Conservation (phyloP, 2,329 filamentous ascomycete species). For the Atkinsonella hypoxylon region DNA sequence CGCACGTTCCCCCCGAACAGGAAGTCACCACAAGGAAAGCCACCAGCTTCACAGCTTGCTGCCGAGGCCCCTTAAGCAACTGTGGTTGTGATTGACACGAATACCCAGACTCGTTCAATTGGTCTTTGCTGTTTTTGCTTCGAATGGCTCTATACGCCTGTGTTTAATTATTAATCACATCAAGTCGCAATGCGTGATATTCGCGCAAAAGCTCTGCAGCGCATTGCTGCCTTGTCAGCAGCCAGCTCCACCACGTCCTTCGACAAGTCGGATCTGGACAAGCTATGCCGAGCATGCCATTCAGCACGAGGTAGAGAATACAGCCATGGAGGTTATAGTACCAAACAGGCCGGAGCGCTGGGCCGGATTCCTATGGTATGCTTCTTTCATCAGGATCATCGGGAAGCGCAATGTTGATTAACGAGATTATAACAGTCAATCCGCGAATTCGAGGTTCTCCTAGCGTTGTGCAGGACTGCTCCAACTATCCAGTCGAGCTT, state of each 20-base stretch:
- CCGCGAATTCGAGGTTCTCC: slow-evolving; percentile 80
- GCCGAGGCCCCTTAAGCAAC: background rate
- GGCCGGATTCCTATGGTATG: slow-evolving; percentile 50
- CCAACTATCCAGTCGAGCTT: slow-evolving; percentile 58
- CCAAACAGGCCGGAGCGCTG: slow-evolving; percentile 28
- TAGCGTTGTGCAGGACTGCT: slow-evolving; percentile 85
- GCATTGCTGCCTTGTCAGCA: slow-evolving; percentile 52
- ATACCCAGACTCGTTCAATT: background rate
- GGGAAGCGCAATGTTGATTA: slow-evolving; percentile 4
- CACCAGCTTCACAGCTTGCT: background rate
- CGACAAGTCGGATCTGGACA: slow-evolving; percentile 51
- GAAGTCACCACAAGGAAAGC: background rate
- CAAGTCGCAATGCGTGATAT: slow-evolving; percentile 40
- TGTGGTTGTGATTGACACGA: background rate
- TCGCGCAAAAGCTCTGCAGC: slow-evolving; percentile 50
- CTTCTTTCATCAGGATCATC: background rate
- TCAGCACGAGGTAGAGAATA: slow-evolving; percentile 29
- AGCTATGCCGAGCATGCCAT: slow-evolving; percentile 46
- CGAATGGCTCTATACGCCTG: background rate
- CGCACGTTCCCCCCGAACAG: background rate
- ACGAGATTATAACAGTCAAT: slow-evolving; percentile 46
- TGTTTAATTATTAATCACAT: no score
- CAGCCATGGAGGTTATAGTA: slow-evolving; percentile 34
- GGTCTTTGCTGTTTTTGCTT: background rate
- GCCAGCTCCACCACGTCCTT: slow-evolving; percentile 39